Conservation (phyloP, 108 stramenopile genomes). For the Fragilaria crotonensis region DNA sequence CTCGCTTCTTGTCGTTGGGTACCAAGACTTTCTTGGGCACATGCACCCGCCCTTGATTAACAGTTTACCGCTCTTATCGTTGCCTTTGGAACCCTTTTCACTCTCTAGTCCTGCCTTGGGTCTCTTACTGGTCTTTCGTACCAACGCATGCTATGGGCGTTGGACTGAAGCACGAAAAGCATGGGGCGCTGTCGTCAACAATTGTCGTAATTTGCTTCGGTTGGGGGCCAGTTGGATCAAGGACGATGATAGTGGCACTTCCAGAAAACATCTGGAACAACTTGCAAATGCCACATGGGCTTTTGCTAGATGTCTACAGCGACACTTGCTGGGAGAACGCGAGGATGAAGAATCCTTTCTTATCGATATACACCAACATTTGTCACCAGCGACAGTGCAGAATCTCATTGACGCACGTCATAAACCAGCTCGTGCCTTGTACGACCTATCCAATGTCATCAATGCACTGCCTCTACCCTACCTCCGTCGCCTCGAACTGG, state of each 20-base stretch:
- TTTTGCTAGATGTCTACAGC: constrained; percentile 37
- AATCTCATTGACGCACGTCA: constrained; percentile 17
- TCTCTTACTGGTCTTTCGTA: constrained; percentile 58
- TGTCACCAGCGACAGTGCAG: not conserved
- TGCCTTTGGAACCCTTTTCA: constrained; percentile 57
- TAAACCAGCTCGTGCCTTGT: constrained; percentile 31
- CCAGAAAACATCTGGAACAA: constrained; percentile 16
- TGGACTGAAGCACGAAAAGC: constrained; percentile 51
- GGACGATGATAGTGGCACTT: not conserved
- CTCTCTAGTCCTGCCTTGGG: constrained; percentile 49
- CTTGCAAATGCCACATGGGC: constrained; percentile 34
- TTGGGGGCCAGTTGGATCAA: constrained; percentile 37
- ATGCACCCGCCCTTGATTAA: constrained; percentile 12
- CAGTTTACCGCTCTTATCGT: constrained; percentile 21
- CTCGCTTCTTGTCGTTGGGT: constrained; percentile 22
- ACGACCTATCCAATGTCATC: constrained; percentile 27
- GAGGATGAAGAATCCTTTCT: constrained; percentile 39
- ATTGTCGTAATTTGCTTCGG: constrained; percentile 38
- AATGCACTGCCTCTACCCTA: constrained; percentile 32
- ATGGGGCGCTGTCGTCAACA: constrained; percentile 44
- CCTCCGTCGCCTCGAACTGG: constrained; percentile 35
- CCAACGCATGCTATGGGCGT: constrained; percentile 54
- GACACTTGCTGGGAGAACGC: constrained; percentile 24
- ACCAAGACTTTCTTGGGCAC: constrained; percentile 30
- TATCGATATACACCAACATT: constrained; percentile 14